Evolutionary conservation across 257 asterid species (phyloP), one percentile per base, ranked within the genome.

Genomic region (Vinca minor): DNA sequence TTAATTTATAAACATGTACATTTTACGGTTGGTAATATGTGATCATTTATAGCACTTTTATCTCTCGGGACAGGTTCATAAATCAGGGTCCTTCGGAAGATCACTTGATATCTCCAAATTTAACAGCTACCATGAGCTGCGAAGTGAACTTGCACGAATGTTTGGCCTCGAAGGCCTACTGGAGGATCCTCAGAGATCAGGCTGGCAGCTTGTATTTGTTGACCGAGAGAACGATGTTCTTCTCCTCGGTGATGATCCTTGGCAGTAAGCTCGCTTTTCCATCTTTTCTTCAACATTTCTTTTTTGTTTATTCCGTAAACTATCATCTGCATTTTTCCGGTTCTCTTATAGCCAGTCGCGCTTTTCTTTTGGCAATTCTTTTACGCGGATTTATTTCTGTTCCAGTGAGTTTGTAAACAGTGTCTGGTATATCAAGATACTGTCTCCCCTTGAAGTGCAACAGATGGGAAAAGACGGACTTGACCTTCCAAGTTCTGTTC

Each of bases 181-280:
- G 95, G 98, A 88, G 84, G 96, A 89, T 74, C 96, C 96, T 71
- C 86, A 87, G 84, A 92, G 96, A 88, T 92, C 98, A 92, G 98
- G 98, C 96, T 92, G 98, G 98, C 98, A 92, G 98, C 98, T 92
- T 92, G 96, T 92, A 85, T 82, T 92, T 64, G 95, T 89, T 68
- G 98, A 92, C 93, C 86, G 98, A 65, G 98, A 92, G 86, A 77
- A 85, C 62, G 98, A 92, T 59, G 81, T 89, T 73, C 96, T 92
- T 81, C 96, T 92, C 79, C 95, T 92, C 74, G 98, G 98, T 41
- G 98, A 92, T 63, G 98, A 85, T 72, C 96, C 98, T 74, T 92
- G 98, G 98, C 96, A 87, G 98, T 92, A 82, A 82, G 98, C 68
- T 14, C n/a, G n/a, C 64, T 67, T n/a, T 5, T 35, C 54, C 54